phyloP scores from a whole-genome alignment of 2,329 filamentous ascomycete genomes.

The Gaeumannomyces sp. region DNA sequence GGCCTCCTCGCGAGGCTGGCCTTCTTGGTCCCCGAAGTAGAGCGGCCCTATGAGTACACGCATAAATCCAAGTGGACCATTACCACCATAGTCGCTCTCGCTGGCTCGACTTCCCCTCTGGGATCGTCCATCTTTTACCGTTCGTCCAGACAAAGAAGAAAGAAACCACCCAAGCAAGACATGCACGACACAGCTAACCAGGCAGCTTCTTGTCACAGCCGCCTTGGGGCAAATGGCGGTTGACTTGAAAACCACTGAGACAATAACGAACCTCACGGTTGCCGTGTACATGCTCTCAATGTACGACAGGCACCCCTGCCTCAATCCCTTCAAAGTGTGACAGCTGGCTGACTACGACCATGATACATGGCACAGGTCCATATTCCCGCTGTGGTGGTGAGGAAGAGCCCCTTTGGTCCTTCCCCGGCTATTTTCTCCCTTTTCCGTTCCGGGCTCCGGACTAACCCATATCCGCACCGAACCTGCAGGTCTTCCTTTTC shows the following conservation, averaged over 20 bases:
- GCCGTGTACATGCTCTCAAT: constrained; percentile 78
- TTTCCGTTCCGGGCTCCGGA: neutral
- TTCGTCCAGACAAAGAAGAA: constrained; percentile 39
- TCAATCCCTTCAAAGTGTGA: neutral
- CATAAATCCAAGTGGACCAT: constrained; percentile 77
- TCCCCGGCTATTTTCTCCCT: neutral
- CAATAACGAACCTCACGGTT: constrained; percentile 68
- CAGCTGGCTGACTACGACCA: neutral
- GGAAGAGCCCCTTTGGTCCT: constrained; percentile 11
- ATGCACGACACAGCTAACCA: neutral
- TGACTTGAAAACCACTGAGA: constrained; percentile 56
- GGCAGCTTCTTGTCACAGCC: constrained; percentile 42
- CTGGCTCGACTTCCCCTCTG: constrained; percentile 72
- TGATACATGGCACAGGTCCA: constrained; percentile 33
- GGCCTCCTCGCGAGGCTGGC: constrained; percentile 67
- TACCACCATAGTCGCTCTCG: constrained; percentile 69
- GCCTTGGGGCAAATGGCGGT: constrained; percentile 57
- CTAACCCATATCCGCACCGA: neutral
- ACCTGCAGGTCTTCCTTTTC: constrained; percentile 59
- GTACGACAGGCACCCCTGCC: constrained; percentile 23
- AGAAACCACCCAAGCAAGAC: constrained; percentile 12
- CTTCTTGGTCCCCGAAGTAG: constrained; percentile 67
- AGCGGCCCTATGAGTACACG: constrained; percentile 67
- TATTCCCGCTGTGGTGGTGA: constrained; percentile 78
- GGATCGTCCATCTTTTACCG: constrained; percentile 81